These are phyloP conservation scores for Exsudoporus floridanus DNA, from an alignment of 1,284 basidiomycete genomes.

Conservation along the genomic window DNA sequence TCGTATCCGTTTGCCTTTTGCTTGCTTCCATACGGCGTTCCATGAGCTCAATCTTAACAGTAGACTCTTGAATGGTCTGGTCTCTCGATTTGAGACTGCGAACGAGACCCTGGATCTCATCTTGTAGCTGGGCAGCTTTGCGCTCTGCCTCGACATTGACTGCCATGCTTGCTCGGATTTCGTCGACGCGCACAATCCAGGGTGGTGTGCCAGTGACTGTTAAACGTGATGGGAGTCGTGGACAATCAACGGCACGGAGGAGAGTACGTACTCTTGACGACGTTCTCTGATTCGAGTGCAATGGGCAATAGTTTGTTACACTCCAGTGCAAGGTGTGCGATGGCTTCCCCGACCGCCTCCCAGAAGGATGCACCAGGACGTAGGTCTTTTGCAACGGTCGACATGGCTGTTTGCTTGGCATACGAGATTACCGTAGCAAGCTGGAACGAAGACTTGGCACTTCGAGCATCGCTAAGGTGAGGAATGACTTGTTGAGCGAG, in stretches of 20 bases:
- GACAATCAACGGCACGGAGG: neutral
- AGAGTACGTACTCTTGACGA: conserved; percentile 65
- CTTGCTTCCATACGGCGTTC: conserved; percentile 88
- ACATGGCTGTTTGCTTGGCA: conserved; percentile 68
- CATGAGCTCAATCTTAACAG: conserved; percentile 93
- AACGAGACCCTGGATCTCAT: conserved; percentile 85
- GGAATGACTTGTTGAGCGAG: conserved; percentile 85
- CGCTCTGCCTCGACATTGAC: conserved; percentile 92
- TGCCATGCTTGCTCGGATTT: conserved; percentile 80
- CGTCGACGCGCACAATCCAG: conserved; percentile 85
- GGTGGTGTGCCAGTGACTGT: conserved; percentile 78
- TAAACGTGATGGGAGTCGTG: conserved; percentile 1
- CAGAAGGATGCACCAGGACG: conserved; percentile 68
- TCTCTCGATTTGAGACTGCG: conserved; percentile 85
- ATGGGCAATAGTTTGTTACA: conserved; percentile 68
- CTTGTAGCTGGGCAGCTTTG: conserved; percentile 80
- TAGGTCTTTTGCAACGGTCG: conserved; percentile 68
- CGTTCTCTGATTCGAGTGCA: conserved; percentile 74
- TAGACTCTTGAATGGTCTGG: conserved; percentile 84
- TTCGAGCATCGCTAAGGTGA: conserved; percentile 73
- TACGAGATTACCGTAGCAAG: conserved; percentile 69
- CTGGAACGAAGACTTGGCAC: conserved; percentile 75
- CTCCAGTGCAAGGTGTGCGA: conserved; percentile 70
- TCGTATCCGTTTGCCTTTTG: conserved; percentile 85
- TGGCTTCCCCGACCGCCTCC: conserved; percentile 72